Evolutionary conservation across 768 basidiomycete genomes (phyloP).

Genomic region (Harrya chromipes): DNA sequence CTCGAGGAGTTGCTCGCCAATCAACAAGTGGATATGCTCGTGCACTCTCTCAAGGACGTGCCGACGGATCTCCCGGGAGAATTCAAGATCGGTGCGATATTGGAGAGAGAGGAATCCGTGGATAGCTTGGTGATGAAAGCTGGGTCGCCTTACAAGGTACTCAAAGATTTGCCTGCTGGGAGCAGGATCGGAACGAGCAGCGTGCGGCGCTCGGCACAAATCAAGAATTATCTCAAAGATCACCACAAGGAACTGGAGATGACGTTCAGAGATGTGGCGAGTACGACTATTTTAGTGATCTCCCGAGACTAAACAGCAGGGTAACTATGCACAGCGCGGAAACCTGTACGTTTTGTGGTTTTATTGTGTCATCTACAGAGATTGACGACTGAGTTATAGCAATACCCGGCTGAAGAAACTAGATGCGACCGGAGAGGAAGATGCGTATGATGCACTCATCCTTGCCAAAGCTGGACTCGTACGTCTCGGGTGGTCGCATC

Average conservation of each 20-base stretch:
- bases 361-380: constrained; percentile 1
- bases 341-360: constrained; percentile 62
- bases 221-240: constrained; percentile 72
- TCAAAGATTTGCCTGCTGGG: constrained; percentile 84
- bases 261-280: constrained; percentile 83
- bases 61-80: constrained; percentile 84
- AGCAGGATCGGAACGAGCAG: constrained; percentile 95
- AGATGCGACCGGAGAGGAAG: constrained; percentile 61
- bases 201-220: constrained; percentile 87
- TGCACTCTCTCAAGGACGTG: constrained; percentile 92
- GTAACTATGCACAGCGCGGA: constrained; percentile 54
- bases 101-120: constrained; percentile 84
- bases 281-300: constrained; percentile 31
- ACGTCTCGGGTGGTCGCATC: constrained; percentile 69
- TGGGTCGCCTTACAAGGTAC: constrained; percentile 60
- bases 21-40: constrained; percentile 80
- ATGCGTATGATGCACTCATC: constrained; percentile 82
- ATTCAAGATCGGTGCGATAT: constrained; percentile 80
- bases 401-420: constrained; percentile 91
- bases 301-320: not conserved
- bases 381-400: constrained; percentile 36
- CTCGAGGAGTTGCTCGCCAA: constrained; percentile 82
- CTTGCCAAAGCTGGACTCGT: constrained; percentile 92
- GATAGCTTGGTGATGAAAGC: constrained; percentile 87
- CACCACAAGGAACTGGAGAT: constrained; percentile 37